A percentile compares a stretch with the other conserved stretches of the same genome.
Evolutionary conservation across 2,329 filamentous ascomycete species (phyloP).

Genomic region (Aspergillus sp.): DNA sequence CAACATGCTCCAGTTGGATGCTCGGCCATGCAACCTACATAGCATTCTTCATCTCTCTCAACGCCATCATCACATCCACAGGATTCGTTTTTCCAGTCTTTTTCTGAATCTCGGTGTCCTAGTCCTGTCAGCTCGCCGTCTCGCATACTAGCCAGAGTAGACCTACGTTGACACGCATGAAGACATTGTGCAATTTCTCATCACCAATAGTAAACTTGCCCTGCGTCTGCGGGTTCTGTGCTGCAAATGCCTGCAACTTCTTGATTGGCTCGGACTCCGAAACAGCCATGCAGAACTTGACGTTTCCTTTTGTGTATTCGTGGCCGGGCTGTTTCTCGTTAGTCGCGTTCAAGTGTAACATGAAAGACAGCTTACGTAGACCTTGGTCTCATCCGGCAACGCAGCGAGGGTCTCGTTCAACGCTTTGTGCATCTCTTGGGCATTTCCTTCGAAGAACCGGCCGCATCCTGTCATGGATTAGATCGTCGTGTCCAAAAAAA

Average conservation of each 20-base stretch:
- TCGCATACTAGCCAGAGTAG: not conserved
- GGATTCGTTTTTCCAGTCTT: constrained; percentile 74
- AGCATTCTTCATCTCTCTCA: constrained; percentile 77
- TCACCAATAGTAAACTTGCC: constrained; percentile 95
- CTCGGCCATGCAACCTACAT: constrained; percentile 24
- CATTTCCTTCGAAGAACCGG: constrained; percentile 87
- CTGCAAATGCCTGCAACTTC: constrained; percentile 69
- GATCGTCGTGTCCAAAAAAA: not conserved
- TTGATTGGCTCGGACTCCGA: constrained; percentile 67
- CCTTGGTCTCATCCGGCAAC: constrained; percentile 82
- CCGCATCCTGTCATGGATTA: constrained; percentile 63
- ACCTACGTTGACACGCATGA: constrained; percentile 78
- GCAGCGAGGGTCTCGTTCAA: constrained; percentile 76
- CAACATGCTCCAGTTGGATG: no score
- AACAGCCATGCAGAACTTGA: constrained; percentile 76
- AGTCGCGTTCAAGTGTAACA: not conserved
- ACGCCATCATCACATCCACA: constrained; percentile 73
- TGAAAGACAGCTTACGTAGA: constrained; percentile 59
- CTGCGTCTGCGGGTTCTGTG: constrained; percentile 78
- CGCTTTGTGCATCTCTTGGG: constrained; percentile 86
- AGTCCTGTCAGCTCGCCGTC: constrained; percentile 8
- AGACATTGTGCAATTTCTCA: constrained; percentile 96
- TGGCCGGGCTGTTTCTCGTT: constrained; percentile 64
- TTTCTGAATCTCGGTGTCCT: constrained; percentile 80
- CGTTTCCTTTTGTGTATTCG: constrained; percentile 96